Percentiles rank a stretch among this genome's conserved stretches.
Conservation (phyloP, 208 protist species). For the Leishmania tarentolae region DNA sequence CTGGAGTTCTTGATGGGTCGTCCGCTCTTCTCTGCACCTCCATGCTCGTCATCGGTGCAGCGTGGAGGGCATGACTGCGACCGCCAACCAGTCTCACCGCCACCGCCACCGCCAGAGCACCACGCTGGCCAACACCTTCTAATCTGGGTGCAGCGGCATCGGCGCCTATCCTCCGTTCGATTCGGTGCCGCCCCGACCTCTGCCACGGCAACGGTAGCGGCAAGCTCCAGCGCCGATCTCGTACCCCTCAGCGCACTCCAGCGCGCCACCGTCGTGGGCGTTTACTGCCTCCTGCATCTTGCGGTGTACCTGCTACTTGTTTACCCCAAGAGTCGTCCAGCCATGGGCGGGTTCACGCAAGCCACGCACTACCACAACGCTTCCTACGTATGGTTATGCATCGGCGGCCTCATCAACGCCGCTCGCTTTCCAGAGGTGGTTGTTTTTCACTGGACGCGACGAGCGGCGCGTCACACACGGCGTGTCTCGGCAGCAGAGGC, state of each 20-base stretch:
- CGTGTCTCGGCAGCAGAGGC: slow-evolving; percentile 8
- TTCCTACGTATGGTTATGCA: slow-evolving; percentile 53
- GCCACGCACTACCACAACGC: slow-evolving; percentile 58
- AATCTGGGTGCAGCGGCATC: slow-evolving; percentile 15
- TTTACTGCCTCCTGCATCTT: slow-evolving; percentile 51
- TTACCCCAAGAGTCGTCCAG: slow-evolving; percentile 37
- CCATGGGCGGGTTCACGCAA: slow-evolving; percentile 48
- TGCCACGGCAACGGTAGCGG: background rate
- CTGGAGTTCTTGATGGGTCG: slow-evolving; percentile 13
- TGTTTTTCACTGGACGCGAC: slow-evolving; percentile 27
- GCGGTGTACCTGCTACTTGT: slow-evolving; percentile 46
- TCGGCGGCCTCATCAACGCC: slow-evolving; percentile 47
- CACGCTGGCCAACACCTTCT: background rate
- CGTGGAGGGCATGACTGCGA: background rate
- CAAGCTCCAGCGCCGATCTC: background rate
- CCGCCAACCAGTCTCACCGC: background rate
- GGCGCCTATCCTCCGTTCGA: background rate
- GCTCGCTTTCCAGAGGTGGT: slow-evolving; percentile 54
- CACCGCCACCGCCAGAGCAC: background rate
- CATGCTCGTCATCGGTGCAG: background rate
- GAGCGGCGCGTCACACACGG: slow-evolving; percentile 17
- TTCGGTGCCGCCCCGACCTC: background rate
- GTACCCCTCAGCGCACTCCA: slow-evolving; percentile 29
- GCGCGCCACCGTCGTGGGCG: slow-evolving; percentile 30
- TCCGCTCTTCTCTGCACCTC: slow-evolving; percentile 1